Percentiles rank a stretch among this genome's conserved stretches.
Evolutionary conservation across 2,329 filamentous ascomycete genomes (phyloP).

Genomic region (Fusarium avenaceum): DNA sequence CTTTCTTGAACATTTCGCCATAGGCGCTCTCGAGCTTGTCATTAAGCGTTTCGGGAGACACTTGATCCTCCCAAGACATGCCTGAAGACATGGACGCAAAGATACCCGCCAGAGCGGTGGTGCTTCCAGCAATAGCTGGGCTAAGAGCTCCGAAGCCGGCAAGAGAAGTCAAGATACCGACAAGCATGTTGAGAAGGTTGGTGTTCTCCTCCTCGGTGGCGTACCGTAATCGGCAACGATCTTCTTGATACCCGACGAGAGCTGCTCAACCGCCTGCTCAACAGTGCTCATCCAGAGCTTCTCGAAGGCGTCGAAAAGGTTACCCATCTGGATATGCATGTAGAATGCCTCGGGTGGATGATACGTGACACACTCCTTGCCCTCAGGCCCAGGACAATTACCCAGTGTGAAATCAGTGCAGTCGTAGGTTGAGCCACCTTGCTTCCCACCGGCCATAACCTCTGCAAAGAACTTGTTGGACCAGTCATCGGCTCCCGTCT

Average conservation of each 20-base stretch:
- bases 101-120: not conserved
- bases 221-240: slow-evolving; percentile 1
- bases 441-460: too few relatives aligned
- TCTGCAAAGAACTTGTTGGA: too few relatives aligned
- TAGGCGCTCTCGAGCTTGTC: not conserved
- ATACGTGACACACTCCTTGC: too few relatives aligned
- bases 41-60: not conserved
- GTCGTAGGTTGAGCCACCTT: too few relatives aligned
- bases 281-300: not conserved
- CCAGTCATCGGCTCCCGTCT: too few relatives aligned
- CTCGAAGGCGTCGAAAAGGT: too few relatives aligned
- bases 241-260: not conserved
- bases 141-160: not conserved
- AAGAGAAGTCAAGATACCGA: not conserved
- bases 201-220: not conserved
- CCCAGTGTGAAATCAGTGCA: too few relatives aligned
- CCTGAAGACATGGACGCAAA: not conserved
- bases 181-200: not conserved
- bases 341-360: too few relatives aligned
- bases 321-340: too few relatives aligned
- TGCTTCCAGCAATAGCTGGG: not conserved
- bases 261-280: not conserved
- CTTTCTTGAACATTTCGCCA: not conserved
- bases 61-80: not conserved
- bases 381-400: too few relatives aligned